Conservation (phyloP, 495 filamentous ascomycete genomes). For the Penicillium lividum region DNA sequence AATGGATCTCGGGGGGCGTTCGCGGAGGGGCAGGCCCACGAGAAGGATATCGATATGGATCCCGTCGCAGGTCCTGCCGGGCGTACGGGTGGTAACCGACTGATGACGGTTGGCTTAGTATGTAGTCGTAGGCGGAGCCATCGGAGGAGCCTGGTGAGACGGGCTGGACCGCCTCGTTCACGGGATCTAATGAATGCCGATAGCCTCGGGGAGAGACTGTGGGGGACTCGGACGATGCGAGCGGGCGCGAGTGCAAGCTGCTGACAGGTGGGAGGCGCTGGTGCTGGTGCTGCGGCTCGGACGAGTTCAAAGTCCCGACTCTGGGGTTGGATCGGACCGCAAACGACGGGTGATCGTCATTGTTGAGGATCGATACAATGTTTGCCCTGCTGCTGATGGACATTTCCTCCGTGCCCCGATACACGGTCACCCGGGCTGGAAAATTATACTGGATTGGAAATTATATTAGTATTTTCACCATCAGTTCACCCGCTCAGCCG, state of each 20-base stretch:
- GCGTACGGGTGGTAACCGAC: slow-evolving; percentile 30
- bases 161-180: slow-evolving; percentile 33
- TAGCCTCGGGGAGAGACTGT: slow-evolving; percentile 27
- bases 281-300: slow-evolving; percentile 18
- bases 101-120: slow-evolving; percentile 29
- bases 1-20: slow-evolving; percentile 31
- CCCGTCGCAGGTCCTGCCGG: slow-evolving; percentile 27
- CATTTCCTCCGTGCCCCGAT: slow-evolving; percentile 32
- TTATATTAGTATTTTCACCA: slow-evolving; percentile 16
- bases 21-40: slow-evolving; percentile 25
- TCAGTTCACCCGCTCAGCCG: slow-evolving; percentile 12
- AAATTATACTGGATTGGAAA: slow-evolving; percentile 23
- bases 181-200: slow-evolving; percentile 31
- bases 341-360: slow-evolving; percentile 52
- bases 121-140: slow-evolving; percentile 41
- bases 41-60: slow-evolving; percentile 18
- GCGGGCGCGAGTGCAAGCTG: slow-evolving; percentile 22
- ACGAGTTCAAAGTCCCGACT: slow-evolving; percentile 30
- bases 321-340: slow-evolving; percentile 45
- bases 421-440: slow-evolving; percentile 21
- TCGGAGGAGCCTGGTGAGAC: slow-evolving; percentile 41
- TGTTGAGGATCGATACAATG: slow-evolving; percentile 52
- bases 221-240: slow-evolving; percentile 32
- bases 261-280: slow-evolving; percentile 24
- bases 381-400: slow-evolving; percentile 33